A percentile compares a stretch with the other conserved stretches of the same genome.
Conservation (phyloP, 2,329 filamentous ascomycete species). For the Diaporthe helianthi region DNA sequence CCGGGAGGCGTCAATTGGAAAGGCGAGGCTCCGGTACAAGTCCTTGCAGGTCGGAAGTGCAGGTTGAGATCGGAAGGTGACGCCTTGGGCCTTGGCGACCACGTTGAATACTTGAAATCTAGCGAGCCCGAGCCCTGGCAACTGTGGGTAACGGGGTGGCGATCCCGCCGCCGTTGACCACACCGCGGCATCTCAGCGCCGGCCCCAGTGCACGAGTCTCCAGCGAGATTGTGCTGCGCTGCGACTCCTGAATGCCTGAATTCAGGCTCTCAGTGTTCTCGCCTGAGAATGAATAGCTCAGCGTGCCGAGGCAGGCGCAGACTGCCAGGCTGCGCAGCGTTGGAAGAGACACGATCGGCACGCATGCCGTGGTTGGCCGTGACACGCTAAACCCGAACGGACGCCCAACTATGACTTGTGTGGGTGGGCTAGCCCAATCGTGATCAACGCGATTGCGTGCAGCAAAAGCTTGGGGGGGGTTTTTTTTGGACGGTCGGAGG, state of each 20-base stretch:
- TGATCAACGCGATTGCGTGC: conserved; percentile 22
- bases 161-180: conserved; percentile 13
- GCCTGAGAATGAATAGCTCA: background rate
- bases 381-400: conserved; percentile 22
- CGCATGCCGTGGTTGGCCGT: conserved; percentile 4
- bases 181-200: conserved; percentile 6
- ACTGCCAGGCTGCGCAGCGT: no score
- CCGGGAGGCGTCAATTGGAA: background rate
- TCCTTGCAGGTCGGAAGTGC: background rate
- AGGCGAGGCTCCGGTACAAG: background rate
- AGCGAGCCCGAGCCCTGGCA: conserved; percentile 24
- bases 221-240: background rate
- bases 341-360: conserved; percentile 1
- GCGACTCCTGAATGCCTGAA: background rate
- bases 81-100: conserved; percentile 11
- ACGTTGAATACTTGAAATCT: conserved; percentile 17
- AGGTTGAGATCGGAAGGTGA: background rate
- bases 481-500: background rate
- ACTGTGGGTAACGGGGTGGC: conserved; percentile 17
- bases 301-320: background rate
- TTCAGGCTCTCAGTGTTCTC: background rate
- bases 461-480: background rate
- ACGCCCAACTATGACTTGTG: conserved; percentile 17
- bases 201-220: background rate
- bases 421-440: conserved; percentile 4